Evolutionary conservation across 495 filamentous ascomycete genomes (phyloP).

Genomic region (Collariella sp.): DNA sequence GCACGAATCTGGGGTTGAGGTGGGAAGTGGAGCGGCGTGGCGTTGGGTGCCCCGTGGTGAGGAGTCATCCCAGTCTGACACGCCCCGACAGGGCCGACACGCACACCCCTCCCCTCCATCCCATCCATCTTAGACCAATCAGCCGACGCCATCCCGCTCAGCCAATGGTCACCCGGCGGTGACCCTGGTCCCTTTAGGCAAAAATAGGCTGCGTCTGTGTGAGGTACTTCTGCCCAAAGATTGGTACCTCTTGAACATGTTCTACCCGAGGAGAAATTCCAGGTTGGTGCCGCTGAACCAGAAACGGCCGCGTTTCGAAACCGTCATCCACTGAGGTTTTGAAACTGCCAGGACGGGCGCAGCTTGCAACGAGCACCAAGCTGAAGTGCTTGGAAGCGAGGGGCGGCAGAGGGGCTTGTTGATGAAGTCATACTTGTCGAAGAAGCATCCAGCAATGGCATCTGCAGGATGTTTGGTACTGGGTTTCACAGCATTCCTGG

Average conservation of each 20-base stretch:
- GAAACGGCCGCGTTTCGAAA: too few relatives aligned
- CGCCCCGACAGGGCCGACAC: constrained; percentile 16
- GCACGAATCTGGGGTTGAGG: constrained; percentile 22
- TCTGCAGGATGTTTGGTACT: background rate
- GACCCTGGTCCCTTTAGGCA: constrained; percentile 10
- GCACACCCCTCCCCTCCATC: constrained; percentile 21
- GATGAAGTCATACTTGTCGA: too few relatives aligned
- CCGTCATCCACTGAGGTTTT: too few relatives aligned
- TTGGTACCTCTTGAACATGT: too few relatives aligned
- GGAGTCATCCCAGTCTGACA: constrained; percentile 19
- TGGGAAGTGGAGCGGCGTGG: constrained; percentile 8
- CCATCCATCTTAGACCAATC: constrained; percentile 6
- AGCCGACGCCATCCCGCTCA: constrained; percentile 2
- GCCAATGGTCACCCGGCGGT: constrained; percentile 9
- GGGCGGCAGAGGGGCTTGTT: too few relatives aligned
- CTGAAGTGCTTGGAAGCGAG: too few relatives aligned
- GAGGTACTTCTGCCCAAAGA: constrained; percentile 22
- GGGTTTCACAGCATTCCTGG: background rate
- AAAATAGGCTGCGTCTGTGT: constrained; percentile 15
- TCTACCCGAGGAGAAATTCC: too few relatives aligned
- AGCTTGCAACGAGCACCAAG: too few relatives aligned
- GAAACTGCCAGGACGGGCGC: too few relatives aligned
- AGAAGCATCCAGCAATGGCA: too few relatives aligned
- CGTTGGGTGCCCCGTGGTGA: constrained; percentile 1
- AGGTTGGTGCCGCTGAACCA: too few relatives aligned